Evolutionary conservation across 768 basidiomycete species (phyloP), one percentile per base, ranked within the genome.

Genomic region (Sporobolomyces roseus): DNA sequence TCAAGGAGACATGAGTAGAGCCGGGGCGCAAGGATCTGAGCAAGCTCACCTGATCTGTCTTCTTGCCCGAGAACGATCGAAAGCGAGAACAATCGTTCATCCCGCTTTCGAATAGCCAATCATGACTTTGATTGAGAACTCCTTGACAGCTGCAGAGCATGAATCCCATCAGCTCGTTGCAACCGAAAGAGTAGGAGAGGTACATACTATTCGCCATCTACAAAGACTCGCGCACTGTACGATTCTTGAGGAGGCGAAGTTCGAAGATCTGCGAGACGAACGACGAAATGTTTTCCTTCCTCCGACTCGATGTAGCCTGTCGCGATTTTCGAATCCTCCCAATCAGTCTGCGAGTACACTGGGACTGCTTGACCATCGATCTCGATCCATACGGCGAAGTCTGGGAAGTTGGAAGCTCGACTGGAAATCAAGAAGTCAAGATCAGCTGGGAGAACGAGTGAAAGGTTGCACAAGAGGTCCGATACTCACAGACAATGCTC

Each of bases 301-400:
- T 6, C n/a, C 43, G 30, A 16, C 17, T 46, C 59, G 59, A 61
- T 32, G 43, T 61, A 61, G 21, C 45, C 59, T 17, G 29, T 43
- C 8, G 38, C 56, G 38, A 41, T 41, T 41, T 9, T 41, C 32
- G 46, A 48, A 17, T 29, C 4, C 21, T 29, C 45, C 13, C 14
- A 13, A 2, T 46, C 45, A 17, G 25, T 16, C 4, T 16, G 13
- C 13, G 27, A 43, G 33, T 61, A 61, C 5, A 61, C 59, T 3
- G 23, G 9, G 3, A 48, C 27, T 19, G 59, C 25, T 25, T 46
- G 3, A 12, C 33, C 59, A n/a, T 61, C 59, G 45, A 61, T 32
- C 59, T 45, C 30, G 6, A 61, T 43, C 45, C 43, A 61, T 4
- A 17, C 59, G 45, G 5, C 29, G 10, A 61, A 17, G 29, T 35